Base-by-base conservation (phyloP, 352 stramenopile genomes). In the Aphanomyces euteiches region DNA sequence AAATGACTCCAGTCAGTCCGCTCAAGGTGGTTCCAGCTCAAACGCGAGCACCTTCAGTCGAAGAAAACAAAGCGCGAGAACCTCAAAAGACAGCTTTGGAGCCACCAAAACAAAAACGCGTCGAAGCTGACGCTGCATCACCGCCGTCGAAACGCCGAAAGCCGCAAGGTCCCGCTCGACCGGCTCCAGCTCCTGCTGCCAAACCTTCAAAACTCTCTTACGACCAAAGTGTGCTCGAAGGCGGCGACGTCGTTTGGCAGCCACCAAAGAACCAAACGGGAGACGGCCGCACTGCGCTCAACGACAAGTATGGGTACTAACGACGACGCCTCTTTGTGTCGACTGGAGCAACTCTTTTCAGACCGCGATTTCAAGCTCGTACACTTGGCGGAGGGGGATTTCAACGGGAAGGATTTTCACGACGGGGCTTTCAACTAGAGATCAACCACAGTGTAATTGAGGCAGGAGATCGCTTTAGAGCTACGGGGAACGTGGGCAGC, bases 231-330 rank as follows among this genome's bases (percentile, higher is more conserved):
- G 69, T 78, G 10, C 69, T 92, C 37, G 84, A 95, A 76, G 88
- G 86, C 56, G 87, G 85, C 4, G 88, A 96, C 39, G 75, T 77
- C 4, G 78, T 87, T 59, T 96, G 88, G 87, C 77, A 95, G 15
- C 87, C 89, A 12, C 89, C 89, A 2, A 56, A 75, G 28, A 88
- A 88, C 56, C 89, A 96, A 76, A 87, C 78, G n/a, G 88, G 88
- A 38, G 87, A 96, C 69, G 88, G 88, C 6, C 80, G 84, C 37
- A 95, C 89, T 19, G 75, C 75, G 50, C 76, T 96, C 6, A 96
- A 96, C 60, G 82, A 91, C 67, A 95, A 95, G 72, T 92, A 84
- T 50, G 89, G 89, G 21, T 96, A 96, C 75, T 95, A 77, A 83
- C 28, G 28, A 28, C 28, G n/a, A n/a, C n/a, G n/a, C n/a, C n/a